Conservation (phyloP, 257 asterid species). For the Solanum chmielewskii region DNA sequence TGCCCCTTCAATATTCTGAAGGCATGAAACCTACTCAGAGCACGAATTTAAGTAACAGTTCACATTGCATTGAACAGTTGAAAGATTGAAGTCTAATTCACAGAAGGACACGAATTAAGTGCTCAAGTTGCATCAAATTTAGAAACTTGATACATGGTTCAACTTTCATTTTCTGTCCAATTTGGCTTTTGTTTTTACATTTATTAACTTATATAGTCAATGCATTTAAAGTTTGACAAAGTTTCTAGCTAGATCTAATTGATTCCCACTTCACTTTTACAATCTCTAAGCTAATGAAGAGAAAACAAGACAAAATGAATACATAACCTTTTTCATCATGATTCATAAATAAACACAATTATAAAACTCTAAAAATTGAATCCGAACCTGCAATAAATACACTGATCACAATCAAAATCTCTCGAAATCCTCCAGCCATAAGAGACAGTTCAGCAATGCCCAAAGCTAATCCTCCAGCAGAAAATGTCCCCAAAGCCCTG, state of each 20-base stretch:
- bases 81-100: background rate
- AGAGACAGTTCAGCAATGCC: slow-evolving; percentile 29
- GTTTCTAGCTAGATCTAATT: background rate
- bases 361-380: background rate
- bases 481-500: slow-evolving; percentile 37
- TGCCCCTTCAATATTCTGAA: background rate
- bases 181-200: background rate
- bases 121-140: background rate
- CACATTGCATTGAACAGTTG: background rate
- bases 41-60: background rate
- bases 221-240: background rate
- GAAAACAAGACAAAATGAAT: background rate
- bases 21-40: background rate
- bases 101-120: background rate
- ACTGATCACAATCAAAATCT: slow-evolving; percentile 52
- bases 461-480: slow-evolving; percentile 37
- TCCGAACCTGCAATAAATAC: slow-evolving; percentile 62
- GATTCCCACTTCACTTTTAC: background rate
- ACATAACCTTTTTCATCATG: background rate
- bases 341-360: background rate
- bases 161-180: background rate
- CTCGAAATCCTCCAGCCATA: slow-evolving; percentile 42
- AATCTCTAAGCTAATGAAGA: background rate
- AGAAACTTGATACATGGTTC: background rate
- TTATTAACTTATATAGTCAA: background rate